These are phyloP conservation scores for Golubevia pallescens DNA, from an alignment of 1,284 basidiomycete genomes.

Conservation along the genomic window DNA sequence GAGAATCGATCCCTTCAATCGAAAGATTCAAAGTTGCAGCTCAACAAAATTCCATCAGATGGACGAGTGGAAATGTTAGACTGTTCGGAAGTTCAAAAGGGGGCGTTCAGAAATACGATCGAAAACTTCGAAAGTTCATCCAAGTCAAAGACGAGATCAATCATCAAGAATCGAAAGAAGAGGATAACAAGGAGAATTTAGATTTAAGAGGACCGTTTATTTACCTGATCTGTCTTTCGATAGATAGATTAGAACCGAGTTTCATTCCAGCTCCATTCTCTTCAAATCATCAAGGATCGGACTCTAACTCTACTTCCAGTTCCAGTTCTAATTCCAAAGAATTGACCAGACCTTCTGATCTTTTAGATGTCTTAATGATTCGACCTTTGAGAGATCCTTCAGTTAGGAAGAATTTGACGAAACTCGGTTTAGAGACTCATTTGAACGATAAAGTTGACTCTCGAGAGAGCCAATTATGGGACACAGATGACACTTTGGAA, in stretches of 20 bases:
- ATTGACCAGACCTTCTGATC: conserved; percentile 18
- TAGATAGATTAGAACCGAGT: conserved; percentile 45
- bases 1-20: conserved; percentile 28
- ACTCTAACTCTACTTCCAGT: no score
- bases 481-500: background rate
- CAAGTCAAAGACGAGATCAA: background rate
- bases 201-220: conserved; percentile 37
- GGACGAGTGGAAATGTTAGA: conserved; percentile 26
- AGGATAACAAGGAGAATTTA: background rate
- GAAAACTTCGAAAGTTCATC: conserved; percentile 12
- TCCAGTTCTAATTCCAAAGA: background rate
- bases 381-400: conserved; percentile 31
- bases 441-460: background rate
- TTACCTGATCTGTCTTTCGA: conserved; percentile 46
- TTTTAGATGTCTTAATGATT: conserved; percentile 43
- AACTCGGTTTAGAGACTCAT: background rate
- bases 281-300: background rate
- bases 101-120: conserved; percentile 18
- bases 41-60: conserved; percentile 26
- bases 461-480: background rate
- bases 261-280: conserved; percentile 59
- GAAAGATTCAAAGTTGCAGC: conserved; percentile 56
- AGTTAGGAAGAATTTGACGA: background rate
- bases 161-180: no score
- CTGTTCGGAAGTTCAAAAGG: conserved; percentile 8